A percentile compares a stretch with the other conserved stretches of the same genome.
Evolutionary conservation across 345 rosid genomes (phyloP).

Genomic region (Triadica sebifera): DNA sequence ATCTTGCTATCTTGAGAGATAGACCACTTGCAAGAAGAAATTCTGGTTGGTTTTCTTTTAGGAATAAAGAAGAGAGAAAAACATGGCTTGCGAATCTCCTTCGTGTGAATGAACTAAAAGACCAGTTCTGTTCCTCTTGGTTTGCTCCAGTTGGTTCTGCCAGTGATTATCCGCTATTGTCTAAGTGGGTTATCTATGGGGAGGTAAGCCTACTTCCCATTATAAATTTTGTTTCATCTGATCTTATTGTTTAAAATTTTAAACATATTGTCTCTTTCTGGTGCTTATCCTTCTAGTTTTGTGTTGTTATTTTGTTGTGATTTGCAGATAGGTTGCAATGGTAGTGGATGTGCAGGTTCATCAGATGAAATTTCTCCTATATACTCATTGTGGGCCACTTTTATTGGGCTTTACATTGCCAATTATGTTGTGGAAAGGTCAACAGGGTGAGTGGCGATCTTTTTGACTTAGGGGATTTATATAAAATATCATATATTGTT

Average conservation of each 20-base stretch:
- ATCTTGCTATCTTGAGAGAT: constrained; percentile 70
- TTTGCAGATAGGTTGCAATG: constrained; percentile 62
- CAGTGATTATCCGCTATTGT: constrained; percentile 91
- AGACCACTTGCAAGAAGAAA: constrained; percentile 46
- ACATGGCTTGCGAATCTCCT: constrained; percentile 71
- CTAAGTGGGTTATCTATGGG: constrained; percentile 98
- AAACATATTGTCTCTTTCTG: constrained; percentile 9
- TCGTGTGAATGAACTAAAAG: constrained; percentile 83
- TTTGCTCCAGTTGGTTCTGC: constrained; percentile 99
- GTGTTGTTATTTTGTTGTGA: constrained; percentile 5
- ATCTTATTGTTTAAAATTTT: constrained; percentile 2
- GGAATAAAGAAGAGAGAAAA: constrained; percentile 64
- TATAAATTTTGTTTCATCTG: neutral
- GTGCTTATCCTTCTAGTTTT: constrained; percentile 10
- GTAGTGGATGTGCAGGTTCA: constrained; percentile 59
- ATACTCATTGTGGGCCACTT: constrained; percentile 98
- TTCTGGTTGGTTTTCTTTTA: constrained; percentile 69
- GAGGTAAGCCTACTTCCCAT: constrained; percentile 52
- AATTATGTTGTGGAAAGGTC: constrained; percentile 97
- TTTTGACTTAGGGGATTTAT: neutral
- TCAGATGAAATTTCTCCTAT: constrained; percentile 96
- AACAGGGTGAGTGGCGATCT: constrained; percentile 71
- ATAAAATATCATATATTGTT: neutral
- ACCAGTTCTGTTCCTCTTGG: constrained; percentile 96
- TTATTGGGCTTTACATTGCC: constrained; percentile 97